Percentiles rank a stretch among this genome's conserved stretches.
These are phyloP conservation scores for Coccomyxa subellipsoidea DNA, from an alignment of 163 green algal genomes.

Conservation along the genomic window DNA sequence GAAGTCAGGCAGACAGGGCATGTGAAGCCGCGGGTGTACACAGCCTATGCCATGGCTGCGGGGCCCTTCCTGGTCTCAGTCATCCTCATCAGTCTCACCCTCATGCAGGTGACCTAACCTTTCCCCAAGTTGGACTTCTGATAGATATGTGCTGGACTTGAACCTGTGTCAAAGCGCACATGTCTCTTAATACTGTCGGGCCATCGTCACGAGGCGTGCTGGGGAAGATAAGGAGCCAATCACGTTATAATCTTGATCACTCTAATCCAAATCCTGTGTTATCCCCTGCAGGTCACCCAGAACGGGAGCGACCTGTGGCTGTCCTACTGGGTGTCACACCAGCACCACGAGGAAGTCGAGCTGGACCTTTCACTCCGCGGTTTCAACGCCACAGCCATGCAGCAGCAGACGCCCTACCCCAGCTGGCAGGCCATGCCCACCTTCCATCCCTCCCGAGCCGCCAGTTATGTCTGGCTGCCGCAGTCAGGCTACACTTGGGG, in stretches of 20 bases:
- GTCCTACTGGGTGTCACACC: constrained; percentile 53
- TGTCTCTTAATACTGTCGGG: too few relatives aligned
- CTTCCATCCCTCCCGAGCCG: background rate
- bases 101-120: constrained; percentile 61
- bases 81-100: constrained; percentile 50
- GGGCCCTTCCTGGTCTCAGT: constrained; percentile 33
- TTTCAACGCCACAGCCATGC: background rate
- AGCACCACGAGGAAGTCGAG: background rate
- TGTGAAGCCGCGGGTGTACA: constrained; percentile 51
- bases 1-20: constrained; percentile 33
- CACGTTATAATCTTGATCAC: too few relatives aligned
- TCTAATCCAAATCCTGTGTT: background rate
- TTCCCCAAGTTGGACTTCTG: background rate
- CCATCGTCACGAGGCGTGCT: too few relatives aligned
- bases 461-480: background rate
- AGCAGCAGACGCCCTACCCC: background rate
- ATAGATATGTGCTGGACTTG: too few relatives aligned
- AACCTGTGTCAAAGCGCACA: too few relatives aligned
- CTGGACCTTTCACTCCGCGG: background rate
- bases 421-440: background rate
- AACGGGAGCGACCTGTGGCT: constrained; percentile 79
- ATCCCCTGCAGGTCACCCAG: constrained; percentile 48
- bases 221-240: too few relatives aligned
- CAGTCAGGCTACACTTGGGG: background rate
- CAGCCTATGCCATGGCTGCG: constrained; percentile 41